phyloP scores from a whole-genome alignment of 169 alveolate genomes.

The Eimeria sp. region DNA sequence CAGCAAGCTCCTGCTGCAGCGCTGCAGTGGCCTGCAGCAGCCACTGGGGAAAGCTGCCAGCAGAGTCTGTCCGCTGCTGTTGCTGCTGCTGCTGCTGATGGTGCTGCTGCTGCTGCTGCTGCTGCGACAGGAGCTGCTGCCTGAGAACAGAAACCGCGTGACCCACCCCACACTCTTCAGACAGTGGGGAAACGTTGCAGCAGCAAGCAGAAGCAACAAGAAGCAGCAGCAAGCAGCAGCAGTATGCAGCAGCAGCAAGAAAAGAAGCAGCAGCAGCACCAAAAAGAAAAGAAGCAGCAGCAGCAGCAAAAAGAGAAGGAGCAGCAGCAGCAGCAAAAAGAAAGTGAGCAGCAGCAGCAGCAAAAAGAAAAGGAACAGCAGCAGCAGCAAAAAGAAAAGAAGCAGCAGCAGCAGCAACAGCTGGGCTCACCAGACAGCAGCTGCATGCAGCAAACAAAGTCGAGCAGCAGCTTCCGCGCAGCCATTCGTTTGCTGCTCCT shows the following conservation, averaged over 20 bases:
- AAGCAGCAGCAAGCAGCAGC: neutral
- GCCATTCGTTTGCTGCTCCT: slow-evolving; percentile 26
- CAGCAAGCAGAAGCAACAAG: slow-evolving; percentile 2
- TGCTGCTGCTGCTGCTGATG: slow-evolving; percentile 37
- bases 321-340: too few relatives aligned
- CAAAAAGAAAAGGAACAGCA: too few relatives aligned
- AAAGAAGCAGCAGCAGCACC: too few relatives aligned
- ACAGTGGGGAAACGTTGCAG: too few relatives aligned
- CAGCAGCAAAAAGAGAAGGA: too few relatives aligned
- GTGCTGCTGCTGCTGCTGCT: slow-evolving; percentile 44
- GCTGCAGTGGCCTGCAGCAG: slow-evolving; percentile 59
- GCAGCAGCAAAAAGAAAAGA: slow-evolving; percentile 9
- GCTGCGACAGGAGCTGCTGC: slow-evolving; percentile 33
- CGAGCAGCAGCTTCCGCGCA: slow-evolving; percentile 49
- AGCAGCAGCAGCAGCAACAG: slow-evolving; percentile 21
- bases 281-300: too few relatives aligned
- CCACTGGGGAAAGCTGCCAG: slow-evolving; percentile 40
- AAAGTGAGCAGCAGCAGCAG: too few relatives aligned
- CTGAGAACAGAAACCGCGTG: neutral
- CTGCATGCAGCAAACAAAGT: slow-evolving; percentile 65
- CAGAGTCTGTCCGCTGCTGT: slow-evolving; percentile 1
- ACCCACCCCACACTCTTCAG: neutral
- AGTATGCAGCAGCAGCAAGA: neutral
- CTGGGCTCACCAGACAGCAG: slow-evolving; percentile 29
- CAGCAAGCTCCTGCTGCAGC: slow-evolving; percentile 68